Percentiles rank a stretch among this genome's conserved stretches.
phyloP scores from a whole-genome alignment of 31 red algal genomes.

The Odonthalia washingtoniensis region DNA sequence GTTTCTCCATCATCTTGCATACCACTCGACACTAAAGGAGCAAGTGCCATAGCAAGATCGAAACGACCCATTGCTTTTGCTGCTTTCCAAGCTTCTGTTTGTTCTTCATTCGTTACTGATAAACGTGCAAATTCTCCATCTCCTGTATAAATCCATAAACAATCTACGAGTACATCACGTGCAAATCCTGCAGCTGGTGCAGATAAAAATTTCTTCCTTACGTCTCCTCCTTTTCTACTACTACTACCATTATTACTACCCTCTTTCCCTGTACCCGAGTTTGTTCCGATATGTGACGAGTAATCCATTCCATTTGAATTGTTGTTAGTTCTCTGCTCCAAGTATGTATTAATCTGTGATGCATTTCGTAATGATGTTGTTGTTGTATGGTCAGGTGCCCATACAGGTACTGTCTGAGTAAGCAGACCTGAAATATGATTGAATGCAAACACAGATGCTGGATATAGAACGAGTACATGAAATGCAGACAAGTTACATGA shows the following conservation, averaged over 20 bases:
- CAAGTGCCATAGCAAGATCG: conserved; percentile 73
- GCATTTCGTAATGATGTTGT: too few species aligned
- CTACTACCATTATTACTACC: background rate
- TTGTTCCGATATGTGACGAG: background rate
- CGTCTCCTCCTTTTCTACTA: background rate
- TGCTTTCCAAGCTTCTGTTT: conserved; percentile 70
- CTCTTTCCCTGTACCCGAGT: background rate
- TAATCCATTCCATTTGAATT: background rate
- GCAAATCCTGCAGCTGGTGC: conserved; percentile 66
- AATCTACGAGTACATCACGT: conserved; percentile 54
- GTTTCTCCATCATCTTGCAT: conserved; percentile 46
- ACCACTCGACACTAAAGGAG: conserved; percentile 51
- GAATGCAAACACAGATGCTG: conserved; percentile 58
- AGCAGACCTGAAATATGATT: conserved; percentile 66
- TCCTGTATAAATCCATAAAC: conserved; percentile 67
- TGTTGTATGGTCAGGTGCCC: conserved; percentile 19
- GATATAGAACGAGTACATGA: conserved; percentile 65
- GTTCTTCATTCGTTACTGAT: conserved; percentile 55
- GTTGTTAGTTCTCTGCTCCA: too few species aligned
- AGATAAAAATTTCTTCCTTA: conserved; percentile 23
- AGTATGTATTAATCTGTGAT: background rate
- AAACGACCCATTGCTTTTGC: conserved; percentile 62
- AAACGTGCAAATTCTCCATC: conserved; percentile 59
- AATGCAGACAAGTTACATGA: conserved; percentile 70
- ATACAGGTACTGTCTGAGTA: conserved; percentile 56